A percentile compares a stretch with the other conserved stretches of the same genome.
phyloP scores from a whole-genome alignment of 2,329 filamentous ascomycete species.

The Ophiostoma populinum region DNA sequence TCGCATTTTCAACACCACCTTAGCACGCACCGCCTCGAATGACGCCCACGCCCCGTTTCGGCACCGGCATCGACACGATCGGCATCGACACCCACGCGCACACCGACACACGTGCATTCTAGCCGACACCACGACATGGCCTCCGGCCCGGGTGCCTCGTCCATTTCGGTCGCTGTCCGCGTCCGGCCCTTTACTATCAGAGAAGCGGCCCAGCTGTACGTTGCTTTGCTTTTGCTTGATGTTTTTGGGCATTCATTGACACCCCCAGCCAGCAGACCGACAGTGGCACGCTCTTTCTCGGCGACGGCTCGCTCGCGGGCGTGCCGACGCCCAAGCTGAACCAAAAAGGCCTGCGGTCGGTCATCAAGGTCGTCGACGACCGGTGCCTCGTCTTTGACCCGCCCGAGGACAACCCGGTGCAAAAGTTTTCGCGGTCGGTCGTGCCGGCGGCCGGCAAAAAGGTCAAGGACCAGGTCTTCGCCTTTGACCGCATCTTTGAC shows the following conservation, averaged over 20 bases:
- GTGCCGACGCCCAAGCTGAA: conserved; percentile 70
- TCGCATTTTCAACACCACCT: too few species aligned
- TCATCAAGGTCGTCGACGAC: conserved; percentile 94
- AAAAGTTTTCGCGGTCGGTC: conserved; percentile 69
- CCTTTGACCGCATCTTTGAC: conserved; percentile 93
- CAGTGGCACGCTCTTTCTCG: conserved; percentile 82
- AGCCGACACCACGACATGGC: background rate
- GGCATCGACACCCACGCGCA: too few species aligned
- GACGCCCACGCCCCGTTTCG: too few species aligned
- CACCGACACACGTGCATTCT: too few species aligned
- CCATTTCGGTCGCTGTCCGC: conserved; percentile 48
- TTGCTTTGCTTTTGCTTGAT: background rate
- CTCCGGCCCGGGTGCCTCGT: conserved; percentile 28
- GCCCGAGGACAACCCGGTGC: conserved; percentile 83
- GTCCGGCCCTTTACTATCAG: conserved; percentile 65
- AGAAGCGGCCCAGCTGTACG: conserved; percentile 80
- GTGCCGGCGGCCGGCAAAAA: conserved; percentile 67
- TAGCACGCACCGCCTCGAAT: too few species aligned
- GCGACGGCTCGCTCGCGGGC: conserved; percentile 85
- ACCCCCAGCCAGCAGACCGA: conserved; percentile 47
- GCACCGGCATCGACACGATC: too few species aligned
- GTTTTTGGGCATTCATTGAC: background rate
- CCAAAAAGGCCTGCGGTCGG: conserved; percentile 71
- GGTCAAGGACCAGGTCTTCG: conserved; percentile 94
- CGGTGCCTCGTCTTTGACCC: conserved; percentile 93